These are phyloP conservation scores for Coffea eugenioides DNA, from an alignment of 257 asterid genomes.

Conservation along the genomic window DNA sequence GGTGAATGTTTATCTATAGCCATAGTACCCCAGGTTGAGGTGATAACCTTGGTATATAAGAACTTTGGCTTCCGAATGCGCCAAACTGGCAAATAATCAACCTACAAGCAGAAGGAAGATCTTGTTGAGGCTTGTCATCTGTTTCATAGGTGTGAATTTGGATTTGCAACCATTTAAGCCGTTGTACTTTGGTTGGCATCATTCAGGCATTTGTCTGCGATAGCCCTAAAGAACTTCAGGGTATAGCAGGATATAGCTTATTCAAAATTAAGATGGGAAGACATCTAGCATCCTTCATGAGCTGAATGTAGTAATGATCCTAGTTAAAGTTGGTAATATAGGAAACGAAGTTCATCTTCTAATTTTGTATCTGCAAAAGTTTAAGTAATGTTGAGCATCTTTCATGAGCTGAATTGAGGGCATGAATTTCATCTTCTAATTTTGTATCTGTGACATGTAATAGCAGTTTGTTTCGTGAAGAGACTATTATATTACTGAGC, in stretches of 20 bases:
- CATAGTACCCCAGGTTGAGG: not conserved
- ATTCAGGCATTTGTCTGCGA: not conserved
- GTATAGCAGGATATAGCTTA: not conserved
- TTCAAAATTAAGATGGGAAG: not conserved
- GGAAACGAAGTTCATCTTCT: not conserved
- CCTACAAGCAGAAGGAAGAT: too few species aligned
- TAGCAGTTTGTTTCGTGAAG: not conserved
- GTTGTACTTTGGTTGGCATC: not conserved
- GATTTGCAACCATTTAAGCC: not conserved
- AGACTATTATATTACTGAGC: not conserved
- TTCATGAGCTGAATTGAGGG: not conserved
- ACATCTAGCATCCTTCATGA: not conserved
- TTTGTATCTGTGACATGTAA: not conserved
- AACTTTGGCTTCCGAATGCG: too few species aligned
- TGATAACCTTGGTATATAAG: not conserved
- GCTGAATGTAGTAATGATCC: not conserved
- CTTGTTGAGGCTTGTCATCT: too few species aligned
- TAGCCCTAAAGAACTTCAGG: not conserved
- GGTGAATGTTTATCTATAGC: not conserved
- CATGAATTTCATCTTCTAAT: too few species aligned
- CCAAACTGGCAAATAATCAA: too few species aligned
- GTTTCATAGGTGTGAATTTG: too few species aligned
- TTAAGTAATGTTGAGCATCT: not conserved
- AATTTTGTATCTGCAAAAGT: too few species aligned
- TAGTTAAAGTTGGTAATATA: not conserved